Evolutionary conservation across 225 moss, liverwort and hornwort species (phyloP).

Genomic region (Pseudisothecium myosuroides): DNA sequence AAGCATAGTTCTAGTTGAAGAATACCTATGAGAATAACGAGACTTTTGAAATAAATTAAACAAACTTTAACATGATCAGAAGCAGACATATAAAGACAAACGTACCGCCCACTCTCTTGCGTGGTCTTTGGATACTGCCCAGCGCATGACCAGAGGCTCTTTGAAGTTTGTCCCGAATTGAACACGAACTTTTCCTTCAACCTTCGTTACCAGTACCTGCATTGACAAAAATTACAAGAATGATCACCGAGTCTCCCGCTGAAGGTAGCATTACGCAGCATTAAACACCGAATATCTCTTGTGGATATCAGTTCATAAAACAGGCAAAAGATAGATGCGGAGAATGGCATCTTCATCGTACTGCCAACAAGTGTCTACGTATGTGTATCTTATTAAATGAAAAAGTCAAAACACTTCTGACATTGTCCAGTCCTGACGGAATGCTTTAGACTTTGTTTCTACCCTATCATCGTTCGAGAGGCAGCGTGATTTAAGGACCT

Average conservation of each 20-base stretch:
- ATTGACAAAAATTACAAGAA: not conserved
- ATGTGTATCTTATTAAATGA: not conserved
- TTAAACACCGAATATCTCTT: not conserved
- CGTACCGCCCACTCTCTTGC: slow-evolving; percentile 83
- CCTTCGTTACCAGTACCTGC: slow-evolving; percentile 72
- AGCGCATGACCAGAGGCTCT: slow-evolving; percentile 52
- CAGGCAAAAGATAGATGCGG: not conserved
- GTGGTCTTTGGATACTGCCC: slow-evolving; percentile 75
- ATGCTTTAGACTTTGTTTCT: not conserved
- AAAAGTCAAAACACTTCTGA: not conserved
- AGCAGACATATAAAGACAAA: not conserved
- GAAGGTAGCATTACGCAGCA: not conserved
- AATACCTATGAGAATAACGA: not conserved
- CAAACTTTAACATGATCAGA: not conserved
- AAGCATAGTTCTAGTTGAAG: not conserved
- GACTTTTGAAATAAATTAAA: not conserved
- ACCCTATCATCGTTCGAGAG: not conserved
- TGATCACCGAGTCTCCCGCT: not conserved
- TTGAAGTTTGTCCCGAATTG: slow-evolving; percentile 66
- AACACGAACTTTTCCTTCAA: slow-evolving; percentile 45
- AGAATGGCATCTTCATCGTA: not conserved
- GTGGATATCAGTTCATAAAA: not conserved
- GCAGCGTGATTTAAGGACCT: not conserved
- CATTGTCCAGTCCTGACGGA: not conserved
- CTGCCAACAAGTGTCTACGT: not conserved